Evolutionary conservation across 2,329 filamentous ascomycete genomes (phyloP), one percentile per base, ranked within the genome.

Genomic region (Nectriaceae sp.): DNA sequence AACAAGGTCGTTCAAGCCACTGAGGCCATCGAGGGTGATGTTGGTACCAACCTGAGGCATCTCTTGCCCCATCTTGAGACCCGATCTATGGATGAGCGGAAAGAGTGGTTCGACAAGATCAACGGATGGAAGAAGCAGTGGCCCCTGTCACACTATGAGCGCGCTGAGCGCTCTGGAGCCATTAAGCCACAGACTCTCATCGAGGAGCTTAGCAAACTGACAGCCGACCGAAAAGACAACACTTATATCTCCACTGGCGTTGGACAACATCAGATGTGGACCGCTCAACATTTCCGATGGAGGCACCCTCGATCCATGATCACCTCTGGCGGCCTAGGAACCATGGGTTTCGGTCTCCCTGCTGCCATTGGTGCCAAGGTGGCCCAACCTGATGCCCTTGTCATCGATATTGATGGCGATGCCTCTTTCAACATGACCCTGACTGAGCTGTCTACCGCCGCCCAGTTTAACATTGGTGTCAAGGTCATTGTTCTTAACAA

Each of bases 371-470:
- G 94, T 54, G 92, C 91, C 64, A 97, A 97, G 79, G 93, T 96
- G 10, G 77, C 77, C n/a, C 71, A 73, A 51, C 80, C 80, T 1
- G 89, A 96, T 43, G 85, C 89, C 53, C 83, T 96, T 42, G 93
- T 97, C 52, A 84, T 97, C 50, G 93, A 97, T 70, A 95, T 97
- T 64, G 94, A 99, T 68, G 94, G 94, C 54, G 94, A 97, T 69
- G 94, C 93, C n/a, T 97, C 92, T 3, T 97, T 99, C 78, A 90
- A 90, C 79, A 97, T 99, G 94, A 97, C 94, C 5, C 79, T 97
- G 50, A 97, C 93, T 2, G 94, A 99, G 75, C 84, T 99, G 44
- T 89, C 88, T 39, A 97, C 93, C 2, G 92, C 92, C 36, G 84
- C 89, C 8, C 92, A 99, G 74, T 97, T 97, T 78, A 89, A 94